phyloP scores from a whole-genome alignment of 176 grass and related monocot species.

The Pharus latifolius region DNA sequence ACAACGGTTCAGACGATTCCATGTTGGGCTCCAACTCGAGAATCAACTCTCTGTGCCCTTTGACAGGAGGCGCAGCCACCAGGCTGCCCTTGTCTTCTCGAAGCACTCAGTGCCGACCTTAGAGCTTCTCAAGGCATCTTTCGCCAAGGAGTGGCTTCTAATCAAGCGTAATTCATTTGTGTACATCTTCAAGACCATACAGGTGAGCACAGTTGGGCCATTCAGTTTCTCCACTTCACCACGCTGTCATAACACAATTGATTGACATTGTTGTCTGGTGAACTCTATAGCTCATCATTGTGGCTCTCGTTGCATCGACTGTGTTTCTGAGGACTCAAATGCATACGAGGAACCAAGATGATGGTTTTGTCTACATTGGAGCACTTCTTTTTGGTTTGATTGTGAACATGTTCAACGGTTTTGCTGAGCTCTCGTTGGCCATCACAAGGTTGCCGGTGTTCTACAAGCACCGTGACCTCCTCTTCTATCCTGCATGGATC shows the following conservation, averaged over 20 bases:
- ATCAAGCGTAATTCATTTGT: constrained; percentile 97
- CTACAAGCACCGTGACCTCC: constrained; percentile 93
- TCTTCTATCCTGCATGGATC: constrained; percentile 92
- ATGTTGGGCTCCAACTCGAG: constrained; percentile 70
- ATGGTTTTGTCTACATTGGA: constrained; percentile 70
- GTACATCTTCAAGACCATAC: constrained; percentile 87
- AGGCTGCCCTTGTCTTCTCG: constrained; percentile 83
- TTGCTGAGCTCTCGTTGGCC: constrained; percentile 82
- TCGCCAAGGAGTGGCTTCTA: constrained; percentile 95
- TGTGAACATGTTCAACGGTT: constrained; percentile 96
- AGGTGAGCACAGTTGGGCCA: constrained; percentile 29
- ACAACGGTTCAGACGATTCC: constrained; percentile 51
- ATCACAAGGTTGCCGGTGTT: constrained; percentile 88
- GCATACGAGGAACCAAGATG: constrained; percentile 54
- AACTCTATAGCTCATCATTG: constrained; percentile 54
- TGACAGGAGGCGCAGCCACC: constrained; percentile 63
- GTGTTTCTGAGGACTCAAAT: constrained; percentile 73
- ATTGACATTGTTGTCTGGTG: background rate
- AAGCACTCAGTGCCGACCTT: constrained; percentile 49
- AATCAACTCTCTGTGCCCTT: constrained; percentile 76
- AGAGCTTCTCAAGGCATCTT: constrained; percentile 80
- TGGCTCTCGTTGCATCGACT: constrained; percentile 57
- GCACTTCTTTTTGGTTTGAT: constrained; percentile 74
- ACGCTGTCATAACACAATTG: background rate
- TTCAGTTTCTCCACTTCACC: background rate